These are phyloP conservation scores for Veloporphyrellus conicus DNA, from an alignment of 1,284 basidiomycete species.

Conservation along the genomic window DNA sequence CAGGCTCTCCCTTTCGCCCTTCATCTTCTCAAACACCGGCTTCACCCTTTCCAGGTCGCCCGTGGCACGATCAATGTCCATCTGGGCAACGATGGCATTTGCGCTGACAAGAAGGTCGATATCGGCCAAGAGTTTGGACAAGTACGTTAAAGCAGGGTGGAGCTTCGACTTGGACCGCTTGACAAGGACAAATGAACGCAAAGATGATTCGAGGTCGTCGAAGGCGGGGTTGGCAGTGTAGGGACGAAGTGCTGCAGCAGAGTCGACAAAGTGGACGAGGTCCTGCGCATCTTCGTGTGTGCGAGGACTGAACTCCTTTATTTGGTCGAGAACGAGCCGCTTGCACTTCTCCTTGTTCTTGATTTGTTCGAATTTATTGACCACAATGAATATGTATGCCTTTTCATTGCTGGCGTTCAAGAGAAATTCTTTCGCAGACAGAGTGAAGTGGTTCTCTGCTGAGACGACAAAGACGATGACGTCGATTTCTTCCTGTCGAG, in stretches of 20 bases:
- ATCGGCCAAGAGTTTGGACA: conserved; percentile 85
- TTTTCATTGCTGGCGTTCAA: conserved; percentile 94
- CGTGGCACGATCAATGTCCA: conserved; percentile 75
- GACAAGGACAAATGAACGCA: conserved; percentile 92
- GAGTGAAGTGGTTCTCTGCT: conserved; percentile 98
- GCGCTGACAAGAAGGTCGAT: conserved; percentile 83
- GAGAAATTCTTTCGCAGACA: conserved; percentile 94
- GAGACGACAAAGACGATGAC: conserved; percentile 98
- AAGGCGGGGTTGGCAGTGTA: conserved; percentile 71
- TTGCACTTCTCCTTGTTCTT: conserved; percentile 93
- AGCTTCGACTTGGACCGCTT: conserved; percentile 96
- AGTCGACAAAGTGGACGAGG: conserved; percentile 98
- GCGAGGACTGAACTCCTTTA: conserved; percentile 85
- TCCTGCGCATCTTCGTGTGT: conserved; percentile 91
- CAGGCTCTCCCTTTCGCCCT: conserved; percentile 65
- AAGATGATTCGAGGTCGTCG: conserved; percentile 83
- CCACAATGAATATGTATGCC: conserved; percentile 97
- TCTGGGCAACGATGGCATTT: conserved; percentile 81
- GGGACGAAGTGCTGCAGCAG: conserved; percentile 62
- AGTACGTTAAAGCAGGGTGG: conserved; percentile 90
- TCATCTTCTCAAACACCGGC: conserved; percentile 87
- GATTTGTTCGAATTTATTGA: conserved; percentile 98
- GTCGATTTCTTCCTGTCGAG: conserved; percentile 97
- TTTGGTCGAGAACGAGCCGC: conserved; percentile 88
- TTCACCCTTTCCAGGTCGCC: conserved; percentile 68